Base-by-base conservation (phyloP, 768 basidiomycete species). In the Kwoniella dejecticola region DNA sequence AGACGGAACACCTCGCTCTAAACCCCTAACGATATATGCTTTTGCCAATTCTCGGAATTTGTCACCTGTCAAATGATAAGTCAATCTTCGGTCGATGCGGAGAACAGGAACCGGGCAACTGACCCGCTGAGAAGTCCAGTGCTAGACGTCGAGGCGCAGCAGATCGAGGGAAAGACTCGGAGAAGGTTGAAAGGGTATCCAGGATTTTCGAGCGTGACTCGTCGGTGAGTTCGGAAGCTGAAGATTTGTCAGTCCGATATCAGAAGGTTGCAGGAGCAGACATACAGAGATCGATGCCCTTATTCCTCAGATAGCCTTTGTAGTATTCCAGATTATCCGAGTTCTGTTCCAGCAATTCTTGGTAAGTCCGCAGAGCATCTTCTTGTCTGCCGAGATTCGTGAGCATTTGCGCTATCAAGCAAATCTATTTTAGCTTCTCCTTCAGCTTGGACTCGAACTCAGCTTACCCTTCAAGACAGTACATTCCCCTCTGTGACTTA, bases 1-100 rank as follows among this genome's bases (percentile, higher is more conserved):
- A 2, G 92, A 96, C 2, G 96, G 96, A 38, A 98, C 83, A 66
- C 94, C 95, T 73, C 90, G 91, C 41, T 82, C 83, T 12, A 99
- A 81, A 8, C 85, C 89, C 3, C 82, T 81, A 5, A 83, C 71
- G 47, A 98, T 79, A 77, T 98, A 97, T 3, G 83, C 79, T 58
- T 83, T 82, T 5, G 85, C 85, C 11, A 89, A 82, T 29, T 82
- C 78, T 53, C 81, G 83, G 81, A 98, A 98, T 21, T 83, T 80
- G 19, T 88, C 86, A 21, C 85, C 89, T 85, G 70, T 27, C 36
- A 23, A 11, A 41, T 2, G n/a, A n/a, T 15, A 19, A 27, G 15
- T 62, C 52, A 55, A 36, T 30, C 15, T 41, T 15, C 17, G 36
- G 27, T 11, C 5, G n/a, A n/a, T 50, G 44, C 21, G 50, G 21